Evolutionary conservation across 169 alveolate species (phyloP).

Genomic region (Amoebophrya sp.): DNA sequence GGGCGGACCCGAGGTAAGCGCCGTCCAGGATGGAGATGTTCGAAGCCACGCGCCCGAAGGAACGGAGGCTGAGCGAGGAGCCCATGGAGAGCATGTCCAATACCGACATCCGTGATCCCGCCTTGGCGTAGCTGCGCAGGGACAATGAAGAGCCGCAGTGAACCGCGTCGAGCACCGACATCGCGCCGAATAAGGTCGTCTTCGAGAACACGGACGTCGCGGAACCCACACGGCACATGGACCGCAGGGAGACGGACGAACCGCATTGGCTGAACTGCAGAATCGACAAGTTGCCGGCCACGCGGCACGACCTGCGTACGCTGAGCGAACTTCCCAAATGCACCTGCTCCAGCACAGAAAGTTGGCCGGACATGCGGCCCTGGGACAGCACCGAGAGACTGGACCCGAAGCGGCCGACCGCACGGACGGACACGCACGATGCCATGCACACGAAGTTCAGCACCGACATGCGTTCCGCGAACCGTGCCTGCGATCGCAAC

Average conservation of each 20-base stretch:
- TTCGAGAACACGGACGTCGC: not conserved
- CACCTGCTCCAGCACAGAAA: not conserved
- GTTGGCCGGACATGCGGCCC: not conserved
- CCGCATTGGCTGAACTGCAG: too few species aligned
- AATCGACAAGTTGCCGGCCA: not conserved
- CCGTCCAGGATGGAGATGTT: not conserved
- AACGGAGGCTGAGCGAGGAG: conserved; percentile 2
- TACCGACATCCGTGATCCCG: conserved; percentile 18
- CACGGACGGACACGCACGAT: not conserved
- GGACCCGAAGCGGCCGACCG: conserved; percentile 25
- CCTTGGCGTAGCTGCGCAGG: not conserved
- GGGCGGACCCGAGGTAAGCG: not conserved
- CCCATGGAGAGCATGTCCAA: not conserved
- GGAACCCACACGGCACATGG: not conserved
- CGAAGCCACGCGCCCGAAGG: conserved; percentile 11
- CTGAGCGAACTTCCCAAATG: not conserved
- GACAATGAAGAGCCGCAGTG: not conserved
- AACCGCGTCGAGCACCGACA: not conserved
- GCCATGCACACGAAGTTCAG: not conserved
- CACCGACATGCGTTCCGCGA: not conserved
- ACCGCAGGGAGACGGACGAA: not conserved
- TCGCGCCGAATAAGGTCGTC: not conserved
- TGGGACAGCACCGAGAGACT: not conserved
- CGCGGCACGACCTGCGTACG: not conserved
- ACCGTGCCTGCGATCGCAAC: not conserved